phyloP scores from a whole-genome alignment of 2,329 filamentous ascomycete species.

The Ophiocordyceps polyrhachis-furcata region DNA sequence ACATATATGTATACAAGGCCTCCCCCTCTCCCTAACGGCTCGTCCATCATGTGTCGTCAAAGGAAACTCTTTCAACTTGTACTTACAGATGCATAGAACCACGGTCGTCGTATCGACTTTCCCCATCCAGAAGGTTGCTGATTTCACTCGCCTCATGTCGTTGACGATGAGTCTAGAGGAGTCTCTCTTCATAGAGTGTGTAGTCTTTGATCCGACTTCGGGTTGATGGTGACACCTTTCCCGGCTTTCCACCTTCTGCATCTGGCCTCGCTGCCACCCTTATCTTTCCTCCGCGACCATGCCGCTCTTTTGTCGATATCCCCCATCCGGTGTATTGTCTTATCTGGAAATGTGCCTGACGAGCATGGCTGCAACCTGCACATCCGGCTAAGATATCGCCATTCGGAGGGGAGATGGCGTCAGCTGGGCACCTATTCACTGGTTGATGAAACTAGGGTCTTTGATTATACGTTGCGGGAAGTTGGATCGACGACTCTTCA shows the following conservation, averaged over 20 bases:
- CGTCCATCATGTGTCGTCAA: background rate
- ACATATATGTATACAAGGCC: background rate
- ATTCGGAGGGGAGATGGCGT: background rate
- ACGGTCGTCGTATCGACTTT: background rate
- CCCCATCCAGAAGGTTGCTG: background rate
- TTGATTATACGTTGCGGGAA: no score
- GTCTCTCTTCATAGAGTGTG: background rate
- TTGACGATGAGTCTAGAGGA: background rate
- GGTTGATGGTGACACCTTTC: background rate
- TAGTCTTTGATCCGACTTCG: background rate
- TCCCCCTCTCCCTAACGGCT: background rate
- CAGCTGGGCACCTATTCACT: background rate
- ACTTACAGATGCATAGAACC: background rate
- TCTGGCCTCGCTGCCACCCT: background rate
- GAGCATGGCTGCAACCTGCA: background rate
- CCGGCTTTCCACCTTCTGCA: background rate
- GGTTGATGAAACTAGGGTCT: no score
- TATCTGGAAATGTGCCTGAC: background rate
- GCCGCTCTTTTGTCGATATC: slow-evolving; percentile 8
- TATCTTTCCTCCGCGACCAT: background rate
- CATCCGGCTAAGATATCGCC: background rate
- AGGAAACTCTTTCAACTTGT: background rate
- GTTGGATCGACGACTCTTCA: no score
- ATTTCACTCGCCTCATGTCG: background rate
- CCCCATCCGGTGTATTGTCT: background rate